Evolutionary conservation across 495 filamentous ascomycete genomes (phyloP).

Genomic region (Coniosporium apollinis): DNA sequence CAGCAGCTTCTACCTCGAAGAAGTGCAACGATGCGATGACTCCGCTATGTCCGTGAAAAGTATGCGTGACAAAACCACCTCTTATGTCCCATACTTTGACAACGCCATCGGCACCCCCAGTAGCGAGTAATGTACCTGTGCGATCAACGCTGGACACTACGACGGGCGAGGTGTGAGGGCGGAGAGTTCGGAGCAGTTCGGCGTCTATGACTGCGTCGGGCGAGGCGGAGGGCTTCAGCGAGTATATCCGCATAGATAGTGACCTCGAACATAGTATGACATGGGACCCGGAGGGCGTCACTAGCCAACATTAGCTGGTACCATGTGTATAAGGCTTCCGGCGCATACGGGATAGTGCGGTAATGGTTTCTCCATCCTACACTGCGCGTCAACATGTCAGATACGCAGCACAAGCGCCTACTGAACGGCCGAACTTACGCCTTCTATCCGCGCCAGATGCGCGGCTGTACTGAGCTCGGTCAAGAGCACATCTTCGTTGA

Average conservation of each 20-base stretch:
- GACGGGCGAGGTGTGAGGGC: slow-evolving; percentile 81
- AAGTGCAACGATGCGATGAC: slow-evolving; percentile 83
- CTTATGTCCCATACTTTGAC: slow-evolving; percentile 95
- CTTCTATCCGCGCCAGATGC: slow-evolving; percentile 74
- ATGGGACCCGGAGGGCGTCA: slow-evolving; percentile 77
- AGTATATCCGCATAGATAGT: slow-evolving; percentile 81
- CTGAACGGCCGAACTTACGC: slow-evolving; percentile 35
- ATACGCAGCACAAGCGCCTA: slow-evolving; percentile 2
- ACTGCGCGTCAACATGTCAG: slow-evolving; percentile 17
- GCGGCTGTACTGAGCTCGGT: slow-evolving; percentile 72
- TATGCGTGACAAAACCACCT: slow-evolving; percentile 85
- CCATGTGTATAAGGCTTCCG: slow-evolving; percentile 6
- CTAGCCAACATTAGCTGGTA: slow-evolving; percentile 22
- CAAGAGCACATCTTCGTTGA: slow-evolving; percentile 77
- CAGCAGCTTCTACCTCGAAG: slow-evolving; percentile 52
- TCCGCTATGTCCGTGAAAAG: slow-evolving; percentile 79
- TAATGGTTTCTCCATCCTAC: slow-evolving; percentile 85
- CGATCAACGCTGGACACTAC: slow-evolving; percentile 66
- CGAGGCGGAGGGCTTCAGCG: slow-evolving; percentile 37
- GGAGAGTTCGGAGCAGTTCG: slow-evolving; percentile 58
- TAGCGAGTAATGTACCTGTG: slow-evolving; percentile 79
- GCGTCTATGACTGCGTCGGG: slow-evolving; percentile 36
- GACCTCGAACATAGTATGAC: slow-evolving; percentile 84
- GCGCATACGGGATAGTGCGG: slow-evolving; percentile 58
- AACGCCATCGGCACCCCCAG: slow-evolving; percentile 76